A percentile compares a stretch with the other conserved stretches of the same genome.
Conservation (phyloP, 371 early-diverging fungal genomes). For the Mortierella sp. region DNA sequence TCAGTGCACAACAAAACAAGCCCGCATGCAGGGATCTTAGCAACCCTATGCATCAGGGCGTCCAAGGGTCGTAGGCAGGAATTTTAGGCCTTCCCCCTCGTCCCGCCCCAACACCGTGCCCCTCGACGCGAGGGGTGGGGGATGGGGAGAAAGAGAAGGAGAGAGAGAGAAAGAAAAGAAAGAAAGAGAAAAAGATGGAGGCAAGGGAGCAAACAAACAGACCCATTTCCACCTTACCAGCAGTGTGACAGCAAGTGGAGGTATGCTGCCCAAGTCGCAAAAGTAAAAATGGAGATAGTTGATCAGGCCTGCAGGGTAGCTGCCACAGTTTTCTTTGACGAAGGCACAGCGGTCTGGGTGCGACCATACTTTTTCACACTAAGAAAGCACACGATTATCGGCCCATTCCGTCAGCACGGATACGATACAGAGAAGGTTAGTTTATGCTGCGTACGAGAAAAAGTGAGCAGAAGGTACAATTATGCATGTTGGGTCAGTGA, state of each 20-base stretch:
- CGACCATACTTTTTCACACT: slow-evolving; percentile 66
- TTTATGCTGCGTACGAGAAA: no score
- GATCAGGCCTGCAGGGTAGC: slow-evolving; percentile 66
- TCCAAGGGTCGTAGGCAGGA: background rate
- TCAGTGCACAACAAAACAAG: background rate
- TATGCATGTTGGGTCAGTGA: no score
- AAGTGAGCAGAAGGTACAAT: no score
- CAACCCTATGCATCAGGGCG: background rate
- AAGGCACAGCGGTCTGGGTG: slow-evolving; percentile 68
- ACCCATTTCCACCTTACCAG: slow-evolving; percentile 53
- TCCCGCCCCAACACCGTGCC: no score
- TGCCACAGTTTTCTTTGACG: slow-evolving; percentile 61
- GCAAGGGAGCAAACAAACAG: background rate
- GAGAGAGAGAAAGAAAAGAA: background rate
- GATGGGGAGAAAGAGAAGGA: background rate
- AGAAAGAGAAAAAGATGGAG: background rate
- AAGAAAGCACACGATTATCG: background rate
- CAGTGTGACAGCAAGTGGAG: slow-evolving; percentile 53
- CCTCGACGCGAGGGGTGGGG: no score
- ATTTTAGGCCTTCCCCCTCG: no score
- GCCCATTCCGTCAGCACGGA: no score
- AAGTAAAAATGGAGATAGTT: slow-evolving; percentile 72
- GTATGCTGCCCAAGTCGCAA: slow-evolving; percentile 60
- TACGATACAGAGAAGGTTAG: background rate
- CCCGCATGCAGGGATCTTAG: background rate